Base-by-base conservation (phyloP, 2,329 filamentous ascomycete species). In the Claviceps sp. region DNA sequence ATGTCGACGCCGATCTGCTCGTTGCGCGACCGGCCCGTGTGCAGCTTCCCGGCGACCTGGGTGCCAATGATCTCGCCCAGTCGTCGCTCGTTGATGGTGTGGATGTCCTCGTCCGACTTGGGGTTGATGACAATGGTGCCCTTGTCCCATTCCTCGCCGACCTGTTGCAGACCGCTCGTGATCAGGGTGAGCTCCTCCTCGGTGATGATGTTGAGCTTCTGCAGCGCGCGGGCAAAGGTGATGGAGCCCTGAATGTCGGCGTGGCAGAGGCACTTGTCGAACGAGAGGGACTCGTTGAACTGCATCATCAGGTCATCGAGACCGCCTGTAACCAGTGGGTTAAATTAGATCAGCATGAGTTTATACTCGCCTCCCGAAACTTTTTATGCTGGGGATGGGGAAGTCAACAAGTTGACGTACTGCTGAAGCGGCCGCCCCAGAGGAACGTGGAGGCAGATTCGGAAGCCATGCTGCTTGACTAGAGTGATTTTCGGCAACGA, bases 1-100 rank as follows among this genome's bases (percentile, higher is more conserved):
- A 87, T 84, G 58, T 86, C 84, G 30, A 82, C 85, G 30, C 81
- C 83, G 53, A 87, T 78, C 66, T 88, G 83, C 64, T 87, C 84
- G 60, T 88, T 88, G 55, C 84, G 74, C 65, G 79, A 84, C 22
- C 84, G 76, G 46, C 76, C 76, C 3, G 84, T 87, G 67, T 87
- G 84, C 52, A 87, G 73, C 70, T 87, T 81, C 8, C 49, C 49
- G 18, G 34, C 49, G 13, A 50, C 22, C 30, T 37, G n/a, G 2
- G 30, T 85, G 57, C 84, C 82, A 53, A 87, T 82, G 55, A 87
- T 73, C 69, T 87, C 84, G 52, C 81, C 80, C 37, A 79, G 63
- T 20, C 76, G 73, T 51, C 76, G 74, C 64, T 78, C 74, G 54
- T 78, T 78, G 45, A 75, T 74, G 3, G 74, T 78, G 60, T 78